Evolutionary conservation across 2,329 filamentous ascomycete genomes (phyloP), one percentile per base, ranked within the genome.

Genomic region (Alternaria angustiovoidea): DNA sequence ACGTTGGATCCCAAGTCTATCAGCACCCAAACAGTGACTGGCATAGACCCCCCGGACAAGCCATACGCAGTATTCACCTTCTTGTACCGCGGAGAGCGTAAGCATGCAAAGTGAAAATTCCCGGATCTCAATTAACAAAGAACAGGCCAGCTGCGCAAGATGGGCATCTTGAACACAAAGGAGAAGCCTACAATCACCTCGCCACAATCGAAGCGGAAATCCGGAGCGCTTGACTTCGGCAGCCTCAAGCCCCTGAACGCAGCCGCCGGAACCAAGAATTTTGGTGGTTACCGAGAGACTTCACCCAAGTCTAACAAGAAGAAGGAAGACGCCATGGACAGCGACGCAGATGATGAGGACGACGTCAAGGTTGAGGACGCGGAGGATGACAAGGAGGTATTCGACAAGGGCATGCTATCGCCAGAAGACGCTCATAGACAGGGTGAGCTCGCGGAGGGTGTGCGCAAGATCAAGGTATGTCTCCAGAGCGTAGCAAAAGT

Each of bases 1-100:
- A 91, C 93, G 1, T 85, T 97, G 54, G 96, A 98, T 81, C 94
- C 94, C 0, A 97, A 97, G 81, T 93, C 93, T 2, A 99, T 99
- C 75, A 98, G 94, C 75, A 99, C 95, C 3, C 95, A 99, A 81
- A 99, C 95, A 0, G 95, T 99, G n/a, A 98, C 95, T 8, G 95
- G 94, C 18, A 96, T 98, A 64, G 95, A 99, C 78, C 92, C 93
- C 0, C 93, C 94, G 20, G 94, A 98, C 64, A 95, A 94, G 80
- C 95, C 96, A 4, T 99, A 97, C 80, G 95, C 95, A 4, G 90
- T 92, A 8, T 99, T 99, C 78, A 98, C 96, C 28, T 99, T 99
- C 79, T 93, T 98, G 81, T 99, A 99, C 78, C 88, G 95, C 62
- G 95, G 95, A 77, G 92, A 97, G 77, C 91, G 94, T 96, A 84